A percentile compares a stretch with the other conserved stretches of the same genome.
These are phyloP conservation scores for Pisolithus sp. DNA, from an alignment of 768 basidiomycete species.

Conservation along the genomic window DNA sequence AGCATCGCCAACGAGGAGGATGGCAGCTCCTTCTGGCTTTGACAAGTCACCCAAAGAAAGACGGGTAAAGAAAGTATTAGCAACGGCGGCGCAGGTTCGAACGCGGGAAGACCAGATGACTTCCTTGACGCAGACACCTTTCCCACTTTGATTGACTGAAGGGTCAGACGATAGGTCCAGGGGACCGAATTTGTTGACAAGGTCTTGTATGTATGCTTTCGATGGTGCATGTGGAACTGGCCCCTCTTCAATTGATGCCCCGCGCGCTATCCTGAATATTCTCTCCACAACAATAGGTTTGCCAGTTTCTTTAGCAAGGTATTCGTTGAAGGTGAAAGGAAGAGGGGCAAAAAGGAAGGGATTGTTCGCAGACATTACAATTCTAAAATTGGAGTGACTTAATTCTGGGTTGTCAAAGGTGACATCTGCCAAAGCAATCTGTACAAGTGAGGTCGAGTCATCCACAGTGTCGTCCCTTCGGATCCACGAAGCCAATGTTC, in stretches of 20 bases:
- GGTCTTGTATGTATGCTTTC: slow-evolving; percentile 37
- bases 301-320: slow-evolving; percentile 5
- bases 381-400: slow-evolving; percentile 5
- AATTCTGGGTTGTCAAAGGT: slow-evolving; percentile 19
- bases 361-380: slow-evolving; percentile 22
- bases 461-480: slow-evolving; percentile 24
- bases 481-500: slow-evolving; percentile 41
- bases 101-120: slow-evolving; percentile 43
- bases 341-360: slow-evolving; percentile 34
- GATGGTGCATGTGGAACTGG: slow-evolving; percentile 32
- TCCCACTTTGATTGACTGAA: slow-evolving; percentile 24
- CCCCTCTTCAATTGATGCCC: slow-evolving; percentile 30
- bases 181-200: slow-evolving; percentile 37
- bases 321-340: slow-evolving; percentile 22
- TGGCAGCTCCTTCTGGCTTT: slow-evolving; percentile 8
- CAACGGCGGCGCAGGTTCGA: slow-evolving; percentile 38
- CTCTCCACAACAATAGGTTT: slow-evolving; percentile 3
- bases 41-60: slow-evolving; percentile 11
- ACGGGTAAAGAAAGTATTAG: slow-evolving; percentile 32
- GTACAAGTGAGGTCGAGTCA: slow-evolving; percentile 24
- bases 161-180: slow-evolving; percentile 28
- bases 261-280: slow-evolving; percentile 36
- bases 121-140: slow-evolving; percentile 29
- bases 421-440: slow-evolving; percentile 45
- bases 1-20: slow-evolving; percentile 39